A percentile compares a stretch with the other conserved stretches of the same genome.
These are phyloP conservation scores for Stylosanthes scabra DNA, from an alignment of 331 rosid genomes.

Conservation along the genomic window DNA sequence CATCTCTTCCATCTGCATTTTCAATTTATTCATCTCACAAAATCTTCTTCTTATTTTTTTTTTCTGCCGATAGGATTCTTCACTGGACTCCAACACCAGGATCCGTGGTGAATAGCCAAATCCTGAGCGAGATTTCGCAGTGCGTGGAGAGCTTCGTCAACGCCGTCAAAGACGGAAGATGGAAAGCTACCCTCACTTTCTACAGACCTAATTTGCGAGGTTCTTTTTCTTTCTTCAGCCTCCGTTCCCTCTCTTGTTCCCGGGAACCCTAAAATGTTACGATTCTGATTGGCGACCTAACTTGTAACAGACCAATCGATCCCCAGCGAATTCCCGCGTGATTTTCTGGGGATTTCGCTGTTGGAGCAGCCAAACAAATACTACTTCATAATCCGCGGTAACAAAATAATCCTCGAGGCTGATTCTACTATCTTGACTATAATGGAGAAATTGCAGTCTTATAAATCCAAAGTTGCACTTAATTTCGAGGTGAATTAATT, in stretches of 20 bases:
- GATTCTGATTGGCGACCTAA: constrained; percentile 5
- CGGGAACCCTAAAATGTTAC: background rate
- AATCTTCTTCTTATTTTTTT: background rate
- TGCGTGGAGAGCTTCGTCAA: constrained; percentile 73
- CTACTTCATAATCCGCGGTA: constrained; percentile 79
- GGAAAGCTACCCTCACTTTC: constrained; percentile 86
- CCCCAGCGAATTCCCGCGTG: constrained; percentile 70
- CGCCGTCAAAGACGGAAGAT: constrained; percentile 85
- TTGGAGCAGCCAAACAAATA: constrained; percentile 86
- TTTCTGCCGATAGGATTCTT: constrained; percentile 63
- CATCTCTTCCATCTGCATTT: background rate
- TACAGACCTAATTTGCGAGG: constrained; percentile 90
- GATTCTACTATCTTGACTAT: constrained; percentile 70
- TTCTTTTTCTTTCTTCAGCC: no score
- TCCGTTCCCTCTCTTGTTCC: background rate
- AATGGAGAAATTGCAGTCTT: constrained; percentile 96
- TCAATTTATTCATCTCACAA: background rate
- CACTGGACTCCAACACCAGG: constrained; percentile 92
- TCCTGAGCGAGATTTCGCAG: constrained; percentile 83
- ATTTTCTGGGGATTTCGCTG: constrained; percentile 75
- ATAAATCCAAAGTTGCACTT: constrained; percentile 74
- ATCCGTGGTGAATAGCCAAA: constrained; percentile 67
- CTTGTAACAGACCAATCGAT: constrained; percentile 40
- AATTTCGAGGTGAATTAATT: constrained; percentile 76
- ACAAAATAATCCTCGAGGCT: constrained; percentile 76